Percentiles rank a stretch among this genome's conserved stretches.
Evolutionary conservation across 192 early-diverging fungal species (phyloP).

Genomic region (Gigaspora rosea): DNA sequence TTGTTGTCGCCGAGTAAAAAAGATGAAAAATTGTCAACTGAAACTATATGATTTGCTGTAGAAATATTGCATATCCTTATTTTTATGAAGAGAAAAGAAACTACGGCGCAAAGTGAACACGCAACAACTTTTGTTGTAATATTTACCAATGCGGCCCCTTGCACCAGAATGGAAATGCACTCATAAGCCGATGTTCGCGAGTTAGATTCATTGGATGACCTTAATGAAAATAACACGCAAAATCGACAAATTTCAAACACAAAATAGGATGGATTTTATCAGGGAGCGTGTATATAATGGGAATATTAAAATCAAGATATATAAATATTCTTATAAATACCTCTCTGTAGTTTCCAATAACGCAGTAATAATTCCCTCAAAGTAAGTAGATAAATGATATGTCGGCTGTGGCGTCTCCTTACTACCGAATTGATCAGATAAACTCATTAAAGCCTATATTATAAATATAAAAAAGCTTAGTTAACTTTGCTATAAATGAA

Average conservation of each 20-base stretch:
- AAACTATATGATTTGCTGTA: too few relatives aligned
- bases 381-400: slow-evolving; percentile 79
- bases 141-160: slow-evolving; percentile 57
- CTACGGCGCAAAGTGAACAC: not conserved
- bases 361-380: slow-evolving; percentile 77
- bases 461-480: not conserved
- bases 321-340: slow-evolving; percentile 34
- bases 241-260: slow-evolving; percentile 3
- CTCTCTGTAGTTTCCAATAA: slow-evolving; percentile 75
- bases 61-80: too few relatives aligned
- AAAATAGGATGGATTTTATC: not conserved
- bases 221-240: slow-evolving; percentile 7
- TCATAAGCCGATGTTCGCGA: slow-evolving; percentile 92
- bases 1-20: too few relatives aligned
- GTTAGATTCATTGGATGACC: slow-evolving; percentile 75
- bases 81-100: too few relatives aligned
- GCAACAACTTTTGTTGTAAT: slow-evolving; percentile 13
- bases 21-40: too few relatives aligned
- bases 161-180: slow-evolving; percentile 83
- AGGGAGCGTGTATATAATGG: not conserved
- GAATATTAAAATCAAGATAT: not conserved
- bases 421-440: slow-evolving; percentile 78
- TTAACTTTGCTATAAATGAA: not conserved
- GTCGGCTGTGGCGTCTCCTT: slow-evolving; percentile 60
- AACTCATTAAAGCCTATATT: slow-evolving; percentile 80